phyloP scores from a whole-genome alignment of 345 rosid species.

The Eucalyptus cloeziana region DNA sequence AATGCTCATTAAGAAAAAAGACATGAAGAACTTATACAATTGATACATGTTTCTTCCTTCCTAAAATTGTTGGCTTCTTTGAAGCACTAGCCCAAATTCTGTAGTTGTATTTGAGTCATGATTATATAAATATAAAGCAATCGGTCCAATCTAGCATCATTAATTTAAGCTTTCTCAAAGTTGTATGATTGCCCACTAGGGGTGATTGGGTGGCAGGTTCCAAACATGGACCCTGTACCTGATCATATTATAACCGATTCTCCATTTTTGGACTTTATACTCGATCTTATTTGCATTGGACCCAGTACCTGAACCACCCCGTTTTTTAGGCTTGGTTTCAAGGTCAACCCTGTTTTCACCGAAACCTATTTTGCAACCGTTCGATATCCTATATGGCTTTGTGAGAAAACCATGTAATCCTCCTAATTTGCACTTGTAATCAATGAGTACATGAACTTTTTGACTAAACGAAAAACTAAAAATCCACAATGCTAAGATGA shows the following conservation, averaged over 20 bases:
- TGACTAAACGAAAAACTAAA: too few relatives aligned
- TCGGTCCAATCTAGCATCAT: neutral
- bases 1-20: neutral
- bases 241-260: too few relatives aligned
- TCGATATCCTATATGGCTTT: too few relatives aligned
- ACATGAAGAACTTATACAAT: neutral
- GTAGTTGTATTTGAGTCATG: neutral
- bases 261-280: too few relatives aligned
- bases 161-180: neutral
- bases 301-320: fast-evolving
- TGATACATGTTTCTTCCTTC: neutral
- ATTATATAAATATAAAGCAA: neutral
- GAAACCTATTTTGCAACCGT: too few relatives aligned
- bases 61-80: neutral
- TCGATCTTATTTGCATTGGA: fast-evolving
- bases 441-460: too few relatives aligned
- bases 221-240: fast-evolving
- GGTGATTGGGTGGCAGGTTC: too few relatives aligned
- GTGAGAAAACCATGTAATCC: too few relatives aligned
- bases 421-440: too few relatives aligned
- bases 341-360: fast-evolving
- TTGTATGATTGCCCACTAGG: neutral
- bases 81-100: neutral
- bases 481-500: too few relatives aligned
- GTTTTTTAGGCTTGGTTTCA: too few relatives aligned